phyloP scores from a whole-genome alignment of 2,329 filamentous ascomycete genomes.

The Fusarium decemcellulare region DNA sequence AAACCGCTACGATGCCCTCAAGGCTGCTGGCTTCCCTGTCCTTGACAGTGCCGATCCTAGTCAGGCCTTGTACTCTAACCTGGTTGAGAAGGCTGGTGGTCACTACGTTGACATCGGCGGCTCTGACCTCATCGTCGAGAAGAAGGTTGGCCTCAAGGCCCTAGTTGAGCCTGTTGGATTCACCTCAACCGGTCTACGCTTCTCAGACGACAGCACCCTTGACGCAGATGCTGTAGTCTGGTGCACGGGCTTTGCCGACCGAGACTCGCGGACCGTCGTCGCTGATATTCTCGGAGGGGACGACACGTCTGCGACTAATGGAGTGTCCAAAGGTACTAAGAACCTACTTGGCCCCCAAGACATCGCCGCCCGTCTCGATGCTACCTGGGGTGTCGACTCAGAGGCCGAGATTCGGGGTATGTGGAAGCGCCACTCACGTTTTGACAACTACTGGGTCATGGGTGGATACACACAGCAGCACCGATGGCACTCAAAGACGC shows the following conservation, averaged over 20 bases:
- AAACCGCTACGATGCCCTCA: constrained; percentile 19
- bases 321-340: neutral
- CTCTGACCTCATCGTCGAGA: constrained; percentile 10
- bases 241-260: constrained; percentile 34
- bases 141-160: constrained; percentile 20
- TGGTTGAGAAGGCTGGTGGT: constrained; percentile 23
- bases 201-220: constrained; percentile 21
- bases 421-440: constrained; percentile 32
- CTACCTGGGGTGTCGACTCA: constrained; percentile 30
- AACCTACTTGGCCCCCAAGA: neutral
- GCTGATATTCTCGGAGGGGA: constrained; percentile 14
- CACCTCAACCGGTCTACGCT: constrained; percentile 5
- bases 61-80: constrained; percentile 13
- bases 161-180: constrained; percentile 13
- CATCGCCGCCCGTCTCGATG: constrained; percentile 14
- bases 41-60: constrained; percentile 13
- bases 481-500: constrained; percentile 29
- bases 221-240: constrained; percentile 26
- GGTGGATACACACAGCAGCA: constrained; percentile 34
- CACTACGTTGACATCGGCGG: constrained; percentile 32
- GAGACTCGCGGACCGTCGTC: neutral
- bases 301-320: fast-evolving
- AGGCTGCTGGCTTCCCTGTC: constrained; percentile 12
- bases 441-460: constrained; percentile 38
- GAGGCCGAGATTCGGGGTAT: constrained; percentile 38